These are phyloP conservation scores for Trichosporon faecale DNA, from an alignment of 1,284 basidiomycete species.

Conservation along the genomic window DNA sequence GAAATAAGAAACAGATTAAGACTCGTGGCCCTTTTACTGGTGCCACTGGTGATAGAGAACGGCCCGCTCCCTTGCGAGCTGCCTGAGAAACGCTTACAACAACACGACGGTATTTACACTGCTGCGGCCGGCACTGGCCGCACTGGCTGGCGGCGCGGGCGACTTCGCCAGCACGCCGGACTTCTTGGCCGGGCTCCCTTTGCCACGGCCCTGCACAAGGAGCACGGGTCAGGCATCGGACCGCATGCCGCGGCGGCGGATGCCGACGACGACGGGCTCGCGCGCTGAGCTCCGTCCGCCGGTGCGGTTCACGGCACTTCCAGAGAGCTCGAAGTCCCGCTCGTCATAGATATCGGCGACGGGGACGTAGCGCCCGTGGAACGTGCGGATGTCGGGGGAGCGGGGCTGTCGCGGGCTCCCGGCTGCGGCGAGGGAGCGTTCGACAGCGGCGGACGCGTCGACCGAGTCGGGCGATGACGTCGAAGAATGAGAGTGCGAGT, in stretches of 20 bases:
- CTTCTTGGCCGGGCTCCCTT: background rate
- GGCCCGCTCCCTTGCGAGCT: background rate
- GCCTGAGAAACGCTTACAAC: background rate
- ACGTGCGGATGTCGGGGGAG: background rate
- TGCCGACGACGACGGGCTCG: slow-evolving; percentile 31
- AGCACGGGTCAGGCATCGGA: background rate
- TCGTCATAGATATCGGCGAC: slow-evolving; percentile 21
- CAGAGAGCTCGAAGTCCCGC: background rate
- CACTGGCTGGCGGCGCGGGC: background rate
- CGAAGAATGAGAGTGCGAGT: background rate
- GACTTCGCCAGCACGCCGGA: background rate
- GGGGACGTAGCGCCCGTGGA: slow-evolving; percentile 23
- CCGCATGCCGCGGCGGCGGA: slow-evolving; percentile 24
- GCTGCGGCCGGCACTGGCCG: background rate
- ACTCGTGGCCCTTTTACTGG: no score
- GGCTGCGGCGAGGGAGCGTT: background rate
- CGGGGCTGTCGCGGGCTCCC: background rate
- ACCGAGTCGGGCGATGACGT: background rate
- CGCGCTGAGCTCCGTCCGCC: slow-evolving; percentile 20
- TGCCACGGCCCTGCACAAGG: background rate
- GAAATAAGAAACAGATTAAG: background rate
- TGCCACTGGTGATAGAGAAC: background rate
- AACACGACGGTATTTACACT: background rate
- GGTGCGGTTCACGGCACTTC: background rate
- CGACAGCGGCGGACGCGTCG: background rate